Base-by-base conservation (phyloP, 352 stramenopile species). In the Phytophthora hibernalis region DNA sequence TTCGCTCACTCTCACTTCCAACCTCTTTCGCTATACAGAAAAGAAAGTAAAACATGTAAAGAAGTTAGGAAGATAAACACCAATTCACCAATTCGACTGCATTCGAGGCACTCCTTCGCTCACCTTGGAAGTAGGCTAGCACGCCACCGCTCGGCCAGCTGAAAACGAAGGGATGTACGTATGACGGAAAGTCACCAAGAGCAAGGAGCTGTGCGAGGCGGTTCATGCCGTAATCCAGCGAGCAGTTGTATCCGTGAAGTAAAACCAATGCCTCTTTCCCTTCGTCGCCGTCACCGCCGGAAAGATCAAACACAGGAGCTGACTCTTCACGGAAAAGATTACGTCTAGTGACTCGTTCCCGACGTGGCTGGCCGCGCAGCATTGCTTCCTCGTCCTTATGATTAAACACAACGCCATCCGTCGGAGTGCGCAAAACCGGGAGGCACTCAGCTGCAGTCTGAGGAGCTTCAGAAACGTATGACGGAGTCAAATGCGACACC, bases 151-250 rank as follows among this genome's bases (percentile, higher is more conserved):
- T 93, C 0, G 84, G 80, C 84, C 84, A 93, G 50, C 82, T 91
- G 38, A 93, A 93, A 2, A 93, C 71, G 47, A 84, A 91, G 26
- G 84, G 84, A 31, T 93, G 84, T 55, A 93, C 86, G 20, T 72
- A 72, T 0, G 78, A 73, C 0, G 84, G 84, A 40, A 93, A 93
- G 30, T 91, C 79, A 3, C 82, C 84, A 6, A 90, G 74, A 0
- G 84, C 72, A 7, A 93, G 48, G 12, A 93, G 68, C 61, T 93
- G 84, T 0, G 71, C 84, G 1, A 90, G 61, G 3, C 80, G 73
- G 21, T 82, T 81, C 55, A 93, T 79, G 10, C 70, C 74, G 50
- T 93, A 89, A 33, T 93, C 72, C 18, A 93, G 62, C 30, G 84
- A 83, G 47, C 80, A 90, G 52, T 91, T 90, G 71, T 90, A 89